Base-by-base conservation (phyloP, 2,329 filamentous ascomycete genomes). In the Stemphylium lycopersici region DNA sequence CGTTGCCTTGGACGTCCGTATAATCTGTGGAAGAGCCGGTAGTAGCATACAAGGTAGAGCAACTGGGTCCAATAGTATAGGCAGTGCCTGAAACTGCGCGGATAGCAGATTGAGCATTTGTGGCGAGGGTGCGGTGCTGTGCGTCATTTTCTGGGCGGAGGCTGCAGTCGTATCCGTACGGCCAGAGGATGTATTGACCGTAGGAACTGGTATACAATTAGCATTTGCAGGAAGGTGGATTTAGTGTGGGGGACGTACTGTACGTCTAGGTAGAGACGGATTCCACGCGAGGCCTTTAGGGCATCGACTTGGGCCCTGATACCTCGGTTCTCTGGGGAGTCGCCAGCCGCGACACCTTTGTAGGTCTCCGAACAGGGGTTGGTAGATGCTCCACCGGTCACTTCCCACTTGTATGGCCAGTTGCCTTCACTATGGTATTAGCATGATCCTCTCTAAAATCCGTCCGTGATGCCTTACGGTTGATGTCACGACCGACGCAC, bases 251-350 rank as follows among this genome's bases (percentile, higher is more conserved):
- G 11, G 10, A 86, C 88, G 1, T 83, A 81, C 73, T 89, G 87
- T 66, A 83, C 83, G 72, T 89, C 87, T 33, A 89, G 81, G 67
- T 83, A 89, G 1, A 87, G 77, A 57, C 83, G 80, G 42, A 88
- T 77, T 2, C 83, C 82, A 40, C 80, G 76, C 1, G 68, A 65
- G 4, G 68, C 68, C 6, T 75, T 73, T 20, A 86, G 69, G 15
- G 56, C 36, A 39, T 70, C 63, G 18, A 73, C 62, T 40, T 81
- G 80, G 1, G 77, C 70, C 3, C 76, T 75, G 6, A 88, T 72
- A 16, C 63, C 73, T 8, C 59, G 58, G 52, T 67, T 69, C 60
- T 76, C 73, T 13, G 74, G 70, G 3, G 69, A 52, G 41, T 74
- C 71, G n/a, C 66, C 65, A 1, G 69, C 63, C 8, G 67, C 66